Percentiles rank a stretch among this genome's conserved stretches.
Evolutionary conservation across 768 basidiomycete genomes (phyloP).

Genomic region (Naganishia randhawae): DNA sequence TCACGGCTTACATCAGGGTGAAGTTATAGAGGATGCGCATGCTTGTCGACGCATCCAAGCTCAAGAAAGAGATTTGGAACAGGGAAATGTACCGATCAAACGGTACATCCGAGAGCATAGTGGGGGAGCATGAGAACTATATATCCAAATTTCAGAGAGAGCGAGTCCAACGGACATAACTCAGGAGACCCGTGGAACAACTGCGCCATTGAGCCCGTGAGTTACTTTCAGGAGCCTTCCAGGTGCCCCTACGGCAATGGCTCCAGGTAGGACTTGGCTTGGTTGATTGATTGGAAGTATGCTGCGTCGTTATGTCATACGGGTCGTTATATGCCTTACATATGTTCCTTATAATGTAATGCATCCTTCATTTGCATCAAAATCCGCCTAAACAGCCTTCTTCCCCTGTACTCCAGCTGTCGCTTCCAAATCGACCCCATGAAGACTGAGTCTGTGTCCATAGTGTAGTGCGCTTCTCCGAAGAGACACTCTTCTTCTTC

Average conservation of each 20-base stretch:
- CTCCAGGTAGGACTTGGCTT: no score
- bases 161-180: background rate
- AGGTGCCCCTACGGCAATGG: no score
- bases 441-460: slow-evolving; percentile 13
- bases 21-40: slow-evolving; percentile 7
- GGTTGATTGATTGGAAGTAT: background rate
- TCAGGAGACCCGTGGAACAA: no score
- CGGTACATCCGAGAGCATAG: background rate
- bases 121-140: background rate
- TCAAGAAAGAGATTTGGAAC: background rate
- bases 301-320: slow-evolving; percentile 5
- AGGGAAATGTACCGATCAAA: slow-evolving; percentile 5
- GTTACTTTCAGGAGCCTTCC: no score
- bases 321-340: slow-evolving; percentile 10
- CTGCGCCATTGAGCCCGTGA: no score
- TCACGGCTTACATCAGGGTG: slow-evolving; percentile 19
- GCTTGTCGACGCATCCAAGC: background rate
- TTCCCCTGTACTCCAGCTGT: slow-evolving; percentile 11
- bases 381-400: slow-evolving; percentile 22
- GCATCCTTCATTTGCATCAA: background rate
- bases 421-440: background rate
- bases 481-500: slow-evolving; percentile 22
- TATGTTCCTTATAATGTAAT: background rate
- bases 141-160: background rate
- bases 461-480: slow-evolving; percentile 13